Base-by-base conservation (phyloP, 345 rosid genomes). In the Euphorbia peplus region DNA sequence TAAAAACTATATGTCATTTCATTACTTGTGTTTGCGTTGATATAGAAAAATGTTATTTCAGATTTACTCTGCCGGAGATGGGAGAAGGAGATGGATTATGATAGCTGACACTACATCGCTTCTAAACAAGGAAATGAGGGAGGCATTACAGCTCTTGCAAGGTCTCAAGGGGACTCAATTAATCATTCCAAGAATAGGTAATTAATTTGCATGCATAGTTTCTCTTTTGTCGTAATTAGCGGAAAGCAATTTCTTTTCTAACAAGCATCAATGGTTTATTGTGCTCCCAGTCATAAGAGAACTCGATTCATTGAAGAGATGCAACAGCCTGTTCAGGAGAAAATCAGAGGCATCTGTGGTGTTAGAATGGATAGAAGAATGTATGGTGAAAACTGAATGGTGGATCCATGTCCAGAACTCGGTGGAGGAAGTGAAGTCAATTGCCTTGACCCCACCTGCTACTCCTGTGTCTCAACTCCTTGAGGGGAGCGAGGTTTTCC, bases 141-240 rank as follows among this genome's bases (percentile, higher is more conserved):
- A 83, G 78, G 76, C 93, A 50, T 72, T 92, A 56, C 87, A 86
- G 81, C 85, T 91, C 55, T 83, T 95, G 67, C 89, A 87, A 83
- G 99, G 98, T 74, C 87, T 95, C 71, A 90, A 84, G 77, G 84
- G 93, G 56, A 95, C 98, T 54, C 87, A 65, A 28, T 57, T 95
- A 68, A 70, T 88, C 74, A 73, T 92, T 68, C 96, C 96, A 62
- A 80, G 90, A 76, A 87, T 74, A 53, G 96, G 99, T 92, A 87
- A 79, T 13, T 10, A 52, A 37, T 58, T 54, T 39, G 29, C 26
- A 10, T 60, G 5, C 30, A 13, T 68, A 50, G 57, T 64, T n/a
- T 64, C 39, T 47, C 6, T 39, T 44, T 60, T 29, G 21, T 7
- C 21, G 4, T 28, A 39, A 4, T 59, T 47, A 18, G 44, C 22